Conservation (phyloP, 1,284 basidiomycete genomes). For the Athelia psychrophila region DNA sequence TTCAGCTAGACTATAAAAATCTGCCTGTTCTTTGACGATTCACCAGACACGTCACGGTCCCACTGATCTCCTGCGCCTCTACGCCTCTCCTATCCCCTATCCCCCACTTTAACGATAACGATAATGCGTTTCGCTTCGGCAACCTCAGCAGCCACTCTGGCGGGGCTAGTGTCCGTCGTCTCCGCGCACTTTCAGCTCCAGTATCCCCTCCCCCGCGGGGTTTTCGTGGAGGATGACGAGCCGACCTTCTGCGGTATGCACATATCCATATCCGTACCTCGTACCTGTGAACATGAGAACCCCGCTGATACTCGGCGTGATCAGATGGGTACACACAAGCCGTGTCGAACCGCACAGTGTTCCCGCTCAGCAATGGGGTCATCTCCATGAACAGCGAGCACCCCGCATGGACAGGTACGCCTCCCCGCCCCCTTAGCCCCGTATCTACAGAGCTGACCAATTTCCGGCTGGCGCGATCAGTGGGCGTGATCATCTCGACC, state of each 20-base stretch:
- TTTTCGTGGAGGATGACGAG: conserved; percentile 56
- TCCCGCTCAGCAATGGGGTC: conserved; percentile 58
- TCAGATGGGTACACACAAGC: conserved; percentile 50
- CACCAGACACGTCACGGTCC: neutral
- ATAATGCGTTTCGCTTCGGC: conserved; percentile 1
- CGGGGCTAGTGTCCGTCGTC: conserved; percentile 33
- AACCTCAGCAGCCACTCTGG: conserved; percentile 19
- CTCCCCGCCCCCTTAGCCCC: neutral
- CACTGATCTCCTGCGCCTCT: neutral
- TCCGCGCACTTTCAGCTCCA: conserved; percentile 70
- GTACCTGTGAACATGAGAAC: too few relatives aligned
- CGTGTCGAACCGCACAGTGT: conserved; percentile 50
- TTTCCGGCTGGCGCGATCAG: conserved; percentile 25
- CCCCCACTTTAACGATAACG: neutral
- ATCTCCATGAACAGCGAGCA: conserved; percentile 61
- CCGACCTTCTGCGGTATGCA: conserved; percentile 52
- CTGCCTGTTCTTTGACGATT: neutral
- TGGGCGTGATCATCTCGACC: conserved; percentile 56
- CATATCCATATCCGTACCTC: too few relatives aligned
- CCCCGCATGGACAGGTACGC: conserved; percentile 48
- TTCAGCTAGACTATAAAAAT: neutral
- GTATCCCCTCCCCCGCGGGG: conserved; percentile 61
- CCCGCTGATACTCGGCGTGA: neutral
- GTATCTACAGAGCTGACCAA: neutral
- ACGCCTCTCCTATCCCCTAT: neutral